Conservation (phyloP, 805 yeast genomes). For the Yamadazyma takamatsuzukensis region DNA sequence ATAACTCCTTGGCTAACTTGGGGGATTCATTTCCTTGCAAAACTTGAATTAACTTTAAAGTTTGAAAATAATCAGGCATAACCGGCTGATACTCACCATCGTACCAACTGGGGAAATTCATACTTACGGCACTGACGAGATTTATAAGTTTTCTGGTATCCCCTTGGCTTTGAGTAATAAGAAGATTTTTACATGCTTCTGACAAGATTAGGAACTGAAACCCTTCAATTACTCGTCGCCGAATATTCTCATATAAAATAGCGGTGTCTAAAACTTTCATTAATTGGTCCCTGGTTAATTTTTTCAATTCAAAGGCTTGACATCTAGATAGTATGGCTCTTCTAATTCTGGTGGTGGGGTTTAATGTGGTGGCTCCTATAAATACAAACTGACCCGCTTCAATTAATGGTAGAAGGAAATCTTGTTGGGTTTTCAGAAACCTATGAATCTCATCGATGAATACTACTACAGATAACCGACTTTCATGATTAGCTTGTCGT, state of each 20-base stretch:
- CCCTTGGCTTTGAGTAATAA: slow-evolving; percentile 21
- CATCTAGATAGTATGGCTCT: slow-evolving; percentile 84
- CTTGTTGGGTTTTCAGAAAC: slow-evolving; percentile 84
- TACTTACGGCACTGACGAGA: slow-evolving; percentile 27
- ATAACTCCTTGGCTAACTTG: neutral
- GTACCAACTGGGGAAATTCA: slow-evolving; percentile 4
- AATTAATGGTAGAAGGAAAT: slow-evolving; percentile 74
- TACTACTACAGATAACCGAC: slow-evolving; percentile 39
- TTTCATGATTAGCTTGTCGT: slow-evolving; percentile 41
- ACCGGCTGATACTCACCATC: slow-evolving; percentile 1
- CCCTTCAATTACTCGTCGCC: slow-evolving; percentile 13
- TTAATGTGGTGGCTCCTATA: slow-evolving; percentile 96
- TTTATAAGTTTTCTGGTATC: slow-evolving; percentile 35
- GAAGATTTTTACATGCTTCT: slow-evolving; percentile 10
- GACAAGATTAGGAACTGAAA: slow-evolving; percentile 14
- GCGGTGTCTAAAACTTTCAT: slow-evolving; percentile 55
- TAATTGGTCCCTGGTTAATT: slow-evolving; percentile 49
- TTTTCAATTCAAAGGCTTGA: slow-evolving; percentile 67
- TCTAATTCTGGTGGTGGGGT: slow-evolving; percentile 78
- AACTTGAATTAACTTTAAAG: neutral
- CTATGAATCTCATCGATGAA: slow-evolving; percentile 94
- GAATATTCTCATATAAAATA: slow-evolving; percentile 34
- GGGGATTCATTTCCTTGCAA: neutral
- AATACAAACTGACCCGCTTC: slow-evolving; percentile 80
- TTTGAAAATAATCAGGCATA: neutral